Evolutionary conservation across 441 rosid species (phyloP), one percentile per base, ranked within the genome.

Genomic region (Erysimum pusillum): DNA sequence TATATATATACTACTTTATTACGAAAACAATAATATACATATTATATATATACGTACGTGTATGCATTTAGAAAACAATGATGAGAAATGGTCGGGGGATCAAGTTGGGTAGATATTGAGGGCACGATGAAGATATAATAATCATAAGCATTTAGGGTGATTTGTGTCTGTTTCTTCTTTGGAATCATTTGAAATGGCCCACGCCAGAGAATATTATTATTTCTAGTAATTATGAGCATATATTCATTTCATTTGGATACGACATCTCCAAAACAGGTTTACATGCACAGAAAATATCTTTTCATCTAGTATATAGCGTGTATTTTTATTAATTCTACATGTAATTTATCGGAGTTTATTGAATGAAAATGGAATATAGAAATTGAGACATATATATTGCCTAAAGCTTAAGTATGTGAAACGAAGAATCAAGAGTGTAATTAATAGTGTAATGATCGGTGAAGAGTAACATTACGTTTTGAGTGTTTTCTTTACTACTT

Each of bases 201-300:
- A 83, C 83, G 83, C 85, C 86, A 86, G 87, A 69, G 90, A 87
- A 82, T 85, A 83, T 82, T 83, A 83, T 83, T 87, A 84, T 85
- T 80, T 86, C 68, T 31, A 59, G 69, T 75, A 67, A 75, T 75
- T 75, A 75, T 75, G 62, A 75, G 74, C 54, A 67, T 67, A 67
- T 51, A 38, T 67, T 67, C 74, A 75, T 51, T 67, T 39, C 68
- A 15, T 67, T 41, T 63, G 22, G 76, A 73, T 63, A 63, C 75
- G 49, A 60, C 67, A 60, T 71, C 39, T 58, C 34, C 45, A 58
- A 35, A 70, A 45, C 60, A 59, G 15, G 66, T 58, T 71, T 60
- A 36, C 49, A 60, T n/a, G 67, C 36, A 71, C 48, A 71, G 1
- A 38, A 38, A 60, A 71, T 3, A 48, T 71, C 18, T 48, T 48